Percentiles rank a stretch among this genome's conserved stretches.
Conservation (phyloP, 2,329 filamentous ascomycete species). For the Diaporthe citri region DNA sequence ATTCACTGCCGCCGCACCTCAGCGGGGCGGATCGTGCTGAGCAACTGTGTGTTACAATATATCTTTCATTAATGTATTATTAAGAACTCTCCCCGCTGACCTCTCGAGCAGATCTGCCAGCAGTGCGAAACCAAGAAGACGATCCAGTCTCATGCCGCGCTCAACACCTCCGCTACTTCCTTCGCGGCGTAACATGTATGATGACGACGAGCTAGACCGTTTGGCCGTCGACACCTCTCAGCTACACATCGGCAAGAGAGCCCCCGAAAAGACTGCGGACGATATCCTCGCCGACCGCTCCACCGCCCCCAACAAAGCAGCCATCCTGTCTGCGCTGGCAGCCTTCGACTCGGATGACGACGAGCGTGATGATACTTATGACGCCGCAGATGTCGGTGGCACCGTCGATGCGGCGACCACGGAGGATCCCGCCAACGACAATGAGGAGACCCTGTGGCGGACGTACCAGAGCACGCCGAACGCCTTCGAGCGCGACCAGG, state of each 20-base stretch:
- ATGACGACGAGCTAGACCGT: slow-evolving; percentile 83
- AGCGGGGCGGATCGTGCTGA: slow-evolving; percentile 73
- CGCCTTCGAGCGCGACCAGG: slow-evolving; percentile 78
- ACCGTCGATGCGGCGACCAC: slow-evolving; percentile 76
- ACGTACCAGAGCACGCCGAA: slow-evolving; percentile 75
- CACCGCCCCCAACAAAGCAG: slow-evolving; percentile 79
- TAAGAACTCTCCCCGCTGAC: slow-evolving; percentile 43
- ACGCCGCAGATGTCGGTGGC: slow-evolving; percentile 90
- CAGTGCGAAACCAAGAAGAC: slow-evolving; percentile 44
- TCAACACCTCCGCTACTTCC: slow-evolving; percentile 70
- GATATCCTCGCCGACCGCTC: slow-evolving; percentile 75
- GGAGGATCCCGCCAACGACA: slow-evolving; percentile 57
- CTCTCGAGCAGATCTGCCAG: slow-evolving; percentile 40
- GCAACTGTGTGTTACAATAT: slow-evolving; percentile 63
- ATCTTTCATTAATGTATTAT: slow-evolving; percentile 20
- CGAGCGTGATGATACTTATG: slow-evolving; percentile 97
- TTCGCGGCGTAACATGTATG: slow-evolving; percentile 79
- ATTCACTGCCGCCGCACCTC: slow-evolving; percentile 78
- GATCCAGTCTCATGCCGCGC: slow-evolving; percentile 64
- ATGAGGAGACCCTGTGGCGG: slow-evolving; percentile 80
- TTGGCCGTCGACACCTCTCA: slow-evolving; percentile 75
- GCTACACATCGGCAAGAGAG: slow-evolving; percentile 83
- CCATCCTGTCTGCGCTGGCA: slow-evolving; percentile 88
- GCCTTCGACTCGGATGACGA: slow-evolving; percentile 95
- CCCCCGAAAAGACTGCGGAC: slow-evolving; percentile 75